Evolutionary conservation across 352 stramenopile species (phyloP).

Genomic region (Phytophthora hybrid): DNA sequence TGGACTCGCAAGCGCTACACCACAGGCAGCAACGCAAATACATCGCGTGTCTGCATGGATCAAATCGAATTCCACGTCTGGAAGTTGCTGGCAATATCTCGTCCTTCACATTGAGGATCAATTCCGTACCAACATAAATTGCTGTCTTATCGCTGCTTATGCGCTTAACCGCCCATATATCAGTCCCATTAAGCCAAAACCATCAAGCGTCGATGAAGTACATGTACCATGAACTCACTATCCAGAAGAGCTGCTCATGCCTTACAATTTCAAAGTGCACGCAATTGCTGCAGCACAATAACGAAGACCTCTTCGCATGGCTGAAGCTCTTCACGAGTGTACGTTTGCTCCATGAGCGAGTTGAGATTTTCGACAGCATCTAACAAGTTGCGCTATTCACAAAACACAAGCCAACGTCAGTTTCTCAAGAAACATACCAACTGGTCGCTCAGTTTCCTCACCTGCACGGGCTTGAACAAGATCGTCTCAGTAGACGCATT

Average conservation of each 20-base stretch:
- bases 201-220: too few relatives aligned
- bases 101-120: too few relatives aligned
- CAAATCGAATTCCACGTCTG: too few relatives aligned
- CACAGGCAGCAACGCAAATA: neutral
- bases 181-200: too few relatives aligned
- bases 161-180: too few relatives aligned
- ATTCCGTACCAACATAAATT: too few relatives aligned
- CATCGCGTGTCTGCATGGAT: neutral
- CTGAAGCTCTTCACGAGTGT: constrained; percentile 55
- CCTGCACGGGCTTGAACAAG: constrained; percentile 86
- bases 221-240: neutral
- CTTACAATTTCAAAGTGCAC: constrained; percentile 39
- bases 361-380: constrained; percentile 73
- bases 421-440: neutral
- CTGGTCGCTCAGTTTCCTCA: constrained; percentile 19
- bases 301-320: constrained; percentile 51
- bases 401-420: constrained; percentile 5
- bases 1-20: neutral
- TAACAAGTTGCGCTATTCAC: constrained; percentile 64
- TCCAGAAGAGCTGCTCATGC: neutral
- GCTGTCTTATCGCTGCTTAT: too few relatives aligned
- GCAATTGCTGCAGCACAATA: constrained; percentile 57
- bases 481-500: constrained; percentile 85
- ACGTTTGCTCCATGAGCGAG: constrained; percentile 67
- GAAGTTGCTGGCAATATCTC: too few relatives aligned